Base-by-base conservation (phyloP, 352 stramenopile genomes). In the Phytophthora ohioensis region DNA sequence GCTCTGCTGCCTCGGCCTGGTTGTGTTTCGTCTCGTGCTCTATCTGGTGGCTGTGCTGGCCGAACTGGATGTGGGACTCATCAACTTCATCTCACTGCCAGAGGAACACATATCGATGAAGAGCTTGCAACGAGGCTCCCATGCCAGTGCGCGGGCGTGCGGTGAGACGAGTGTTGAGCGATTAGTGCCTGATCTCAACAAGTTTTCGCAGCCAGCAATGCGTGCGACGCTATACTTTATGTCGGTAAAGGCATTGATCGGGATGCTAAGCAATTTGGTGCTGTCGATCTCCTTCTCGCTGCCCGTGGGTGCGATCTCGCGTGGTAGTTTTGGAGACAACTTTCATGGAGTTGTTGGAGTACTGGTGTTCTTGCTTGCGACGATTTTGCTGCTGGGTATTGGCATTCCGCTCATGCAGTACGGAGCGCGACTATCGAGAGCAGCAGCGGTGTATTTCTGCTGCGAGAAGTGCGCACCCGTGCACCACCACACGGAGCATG, bases 361-460 rank as follows among this genome's bases (percentile, higher is more conserved):
- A 5, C 12, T 91, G 36, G 70, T 82, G 27, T 88, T 91, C 51
- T 38, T 88, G 30, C 45, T 86, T 7, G 60, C 84, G 10, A 78
- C 81, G 15, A 57, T 71, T 21, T 41, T 88, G 59, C 77, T 91
- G 58, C 55, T 91, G 13, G 53, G 79, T 15, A 60, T 88, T 39
- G 83, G 83, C 60, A 78, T 82, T 62, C 75, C 69, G 30, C 69
- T 91, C 64, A 90, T 92, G 81, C 78, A 86, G 52, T 80, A 80
- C 32, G 67, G 68, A 3, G 84, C 79, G 32, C 64, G 61, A 5
- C 56, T 90, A 9, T 88, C 81, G 11, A 21, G 66, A 69, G 58
- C 68, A 35, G 78, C 81, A 5, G 91, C 84, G 32, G 80, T 82
- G 46, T 89, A 82, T 69, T 92, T 92, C 64, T 91, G 82, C 73